These are phyloP conservation scores for Beta vulgaris DNA, from an alignment of 148 eudicot genomes.

Conservation along the genomic window DNA sequence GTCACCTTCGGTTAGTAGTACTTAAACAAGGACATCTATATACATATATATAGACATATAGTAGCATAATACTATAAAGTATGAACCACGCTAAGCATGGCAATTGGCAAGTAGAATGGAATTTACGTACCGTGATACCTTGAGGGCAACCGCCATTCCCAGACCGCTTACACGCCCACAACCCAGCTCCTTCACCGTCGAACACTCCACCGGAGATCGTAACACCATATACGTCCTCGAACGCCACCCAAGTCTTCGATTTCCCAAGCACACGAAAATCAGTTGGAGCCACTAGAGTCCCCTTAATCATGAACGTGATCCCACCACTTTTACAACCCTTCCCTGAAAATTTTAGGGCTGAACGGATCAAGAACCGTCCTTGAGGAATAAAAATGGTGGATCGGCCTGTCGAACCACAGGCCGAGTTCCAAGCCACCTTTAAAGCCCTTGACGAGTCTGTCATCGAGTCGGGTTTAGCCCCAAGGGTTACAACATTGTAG, in stretches of 20 bases:
- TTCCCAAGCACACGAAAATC: conserved; percentile 37
- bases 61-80: neutral
- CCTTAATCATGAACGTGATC: conserved; percentile 33
- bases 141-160: conserved; percentile 33
- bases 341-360: conserved; percentile 26
- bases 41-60: too few species aligned
- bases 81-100: too few species aligned
- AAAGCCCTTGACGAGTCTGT: conserved; percentile 40
- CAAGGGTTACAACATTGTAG: conserved; percentile 36
- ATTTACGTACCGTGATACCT: conserved; percentile 38
- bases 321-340: conserved; percentile 34
- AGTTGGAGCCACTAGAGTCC: conserved; percentile 51
- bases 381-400: conserved; percentile 28
- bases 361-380: conserved; percentile 27
- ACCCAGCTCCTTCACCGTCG: conserved; percentile 43
- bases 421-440: conserved; percentile 40
- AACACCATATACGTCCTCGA: conserved; percentile 33
- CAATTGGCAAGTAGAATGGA: neutral
- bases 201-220: conserved; percentile 42
- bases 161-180: conserved; percentile 42
- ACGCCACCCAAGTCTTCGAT: conserved; percentile 17
- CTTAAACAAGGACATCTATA: too few species aligned
- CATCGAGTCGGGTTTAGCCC: conserved; percentile 41
- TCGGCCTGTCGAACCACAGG: conserved; percentile 41
- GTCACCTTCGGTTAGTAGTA: too few species aligned